Conservation (phyloP, 2,329 filamentous ascomycete genomes). For the Coniochaeta sp. region DNA sequence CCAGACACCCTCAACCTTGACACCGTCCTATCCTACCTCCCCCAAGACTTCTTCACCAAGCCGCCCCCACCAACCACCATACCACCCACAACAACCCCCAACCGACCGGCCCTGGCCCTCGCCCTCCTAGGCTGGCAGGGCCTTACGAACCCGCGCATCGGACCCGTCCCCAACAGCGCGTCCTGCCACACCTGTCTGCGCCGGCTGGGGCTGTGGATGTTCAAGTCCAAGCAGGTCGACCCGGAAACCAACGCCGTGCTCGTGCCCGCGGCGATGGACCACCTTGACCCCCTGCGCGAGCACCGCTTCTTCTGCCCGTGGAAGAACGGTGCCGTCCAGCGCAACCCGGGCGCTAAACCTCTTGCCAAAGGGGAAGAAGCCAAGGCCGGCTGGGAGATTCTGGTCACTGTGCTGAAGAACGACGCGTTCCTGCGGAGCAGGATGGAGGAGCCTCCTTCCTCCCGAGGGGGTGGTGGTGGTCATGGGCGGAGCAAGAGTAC, state of each 20-base stretch:
- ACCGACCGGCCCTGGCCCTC: constrained; percentile 52
- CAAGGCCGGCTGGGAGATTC: constrained; percentile 46
- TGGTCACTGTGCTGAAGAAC: constrained; percentile 49
- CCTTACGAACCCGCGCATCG: constrained; percentile 43
- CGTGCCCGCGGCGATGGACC: constrained; percentile 54
- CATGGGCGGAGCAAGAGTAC: constrained; percentile 22
- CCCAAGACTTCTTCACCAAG: constrained; percentile 45
- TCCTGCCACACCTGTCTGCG: constrained; percentile 83
- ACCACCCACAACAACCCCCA: constrained; percentile 7
- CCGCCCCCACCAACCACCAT: constrained; percentile 17
- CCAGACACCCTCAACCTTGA: constrained; percentile 46
- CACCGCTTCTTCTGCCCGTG: constrained; percentile 83
- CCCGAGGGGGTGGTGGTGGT: background rate
- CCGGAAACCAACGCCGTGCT: constrained; percentile 41
- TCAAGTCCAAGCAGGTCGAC: constrained; percentile 65
- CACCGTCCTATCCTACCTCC: constrained; percentile 39
- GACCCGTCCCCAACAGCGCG: constrained; percentile 63
- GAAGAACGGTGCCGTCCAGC: constrained; percentile 60
- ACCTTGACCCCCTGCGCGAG: constrained; percentile 62
- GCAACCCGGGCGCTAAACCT: constrained; percentile 27
- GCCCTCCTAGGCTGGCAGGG: constrained; percentile 73
- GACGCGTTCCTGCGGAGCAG: constrained; percentile 44
- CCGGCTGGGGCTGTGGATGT: constrained; percentile 89
- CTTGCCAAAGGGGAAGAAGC: constrained; percentile 18
- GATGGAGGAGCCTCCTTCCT: constrained; percentile 13